Percentiles rank a stretch among this genome's conserved stretches.
These are phyloP conservation scores for Paramecium sexaurelia DNA, from an alignment of 73 alveolate species.

Conservation along the genomic window DNA sequence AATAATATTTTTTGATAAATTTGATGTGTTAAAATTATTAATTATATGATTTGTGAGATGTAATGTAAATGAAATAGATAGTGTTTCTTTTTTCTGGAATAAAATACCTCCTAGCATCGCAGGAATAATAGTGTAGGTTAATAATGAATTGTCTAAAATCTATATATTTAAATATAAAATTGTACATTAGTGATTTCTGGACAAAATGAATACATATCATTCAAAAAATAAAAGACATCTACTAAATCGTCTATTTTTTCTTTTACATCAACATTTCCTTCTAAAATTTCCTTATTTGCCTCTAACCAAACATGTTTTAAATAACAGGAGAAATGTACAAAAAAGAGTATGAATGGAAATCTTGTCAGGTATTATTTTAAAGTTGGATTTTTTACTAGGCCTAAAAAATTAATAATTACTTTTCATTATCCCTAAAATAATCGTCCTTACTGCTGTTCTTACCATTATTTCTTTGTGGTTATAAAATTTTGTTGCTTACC, in stretches of 20 bases:
- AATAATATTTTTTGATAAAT: not conserved
- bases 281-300: not conserved
- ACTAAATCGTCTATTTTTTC: slow-evolving; percentile 28
- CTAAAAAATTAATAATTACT: not conserved
- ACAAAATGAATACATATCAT: slow-evolving; percentile 19
- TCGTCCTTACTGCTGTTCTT: slow-evolving; percentile 73
- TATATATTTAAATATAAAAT: not conserved
- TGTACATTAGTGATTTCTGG: not conserved
- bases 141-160: slow-evolving; percentile 50
- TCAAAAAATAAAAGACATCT: slow-evolving; percentile 29
- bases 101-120: slow-evolving; percentile 41
- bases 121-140: not conserved
- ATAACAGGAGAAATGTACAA: slow-evolving; percentile 26
- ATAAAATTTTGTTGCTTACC: slow-evolving; percentile 69
- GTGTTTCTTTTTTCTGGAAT: not conserved
- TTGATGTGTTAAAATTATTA: not conserved
- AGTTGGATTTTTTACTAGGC: not conserved
- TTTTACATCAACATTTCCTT: not conserved
- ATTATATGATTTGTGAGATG: slow-evolving; percentile 3
- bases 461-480: slow-evolving; percentile 80
- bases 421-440: slow-evolving; percentile 71
- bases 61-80: slow-evolving; percentile 5
- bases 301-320: slow-evolving; percentile 41
- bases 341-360: slow-evolving; percentile 35
- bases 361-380: not conserved